Percentiles rank a stretch among this genome's conserved stretches.
These are phyloP conservation scores for Pythium rishiriense DNA, from an alignment of 352 stramenopile genomes.

Conservation along the genomic window DNA sequence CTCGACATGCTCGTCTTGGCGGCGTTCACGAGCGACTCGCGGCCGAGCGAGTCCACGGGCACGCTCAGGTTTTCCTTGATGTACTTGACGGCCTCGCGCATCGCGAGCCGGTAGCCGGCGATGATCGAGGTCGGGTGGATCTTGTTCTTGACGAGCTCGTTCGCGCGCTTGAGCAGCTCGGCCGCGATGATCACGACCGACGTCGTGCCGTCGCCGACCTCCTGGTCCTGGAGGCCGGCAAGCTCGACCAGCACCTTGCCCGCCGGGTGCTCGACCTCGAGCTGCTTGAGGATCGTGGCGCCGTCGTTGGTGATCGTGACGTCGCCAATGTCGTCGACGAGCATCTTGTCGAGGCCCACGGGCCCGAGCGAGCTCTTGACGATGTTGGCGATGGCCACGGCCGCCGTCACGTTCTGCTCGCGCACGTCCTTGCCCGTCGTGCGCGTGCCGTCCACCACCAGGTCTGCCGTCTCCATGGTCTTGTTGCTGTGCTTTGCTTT, in stretches of 20 bases:
- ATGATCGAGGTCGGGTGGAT: slow-evolving; percentile 99
- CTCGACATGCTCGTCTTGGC: slow-evolving; percentile 99
- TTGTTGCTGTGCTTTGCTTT: neutral
- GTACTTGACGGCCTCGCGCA: slow-evolving; percentile 98
- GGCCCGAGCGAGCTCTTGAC: slow-evolving; percentile 99
- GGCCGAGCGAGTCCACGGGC: slow-evolving; percentile 92
- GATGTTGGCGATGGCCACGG: slow-evolving; percentile 99
- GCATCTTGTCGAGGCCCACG: slow-evolving; percentile 99
- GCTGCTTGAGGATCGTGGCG: slow-evolving; percentile 99
- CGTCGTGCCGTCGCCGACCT: slow-evolving; percentile 99
- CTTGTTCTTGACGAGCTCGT: slow-evolving; percentile 97
- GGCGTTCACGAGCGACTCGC: slow-evolving; percentile 96
- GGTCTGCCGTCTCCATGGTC: slow-evolving; percentile 69
- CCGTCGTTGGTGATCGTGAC: slow-evolving; percentile 99
- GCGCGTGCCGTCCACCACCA: slow-evolving; percentile 90
- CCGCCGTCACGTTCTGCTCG: slow-evolving; percentile 96
- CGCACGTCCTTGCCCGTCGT: slow-evolving; percentile 93
- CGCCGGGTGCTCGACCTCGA: slow-evolving; percentile 99
- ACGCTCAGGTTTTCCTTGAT: slow-evolving; percentile 98
- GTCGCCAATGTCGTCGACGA: slow-evolving; percentile 98
- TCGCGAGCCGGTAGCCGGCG: slow-evolving; percentile 97
- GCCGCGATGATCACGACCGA: slow-evolving; percentile 99
- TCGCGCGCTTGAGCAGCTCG: slow-evolving; percentile 94
- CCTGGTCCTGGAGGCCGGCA: slow-evolving; percentile 97
- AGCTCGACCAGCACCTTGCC: slow-evolving; percentile 99